Percentiles rank a stretch among this genome's conserved stretches.
Conservation (phyloP, 352 stramenopile genomes). For the Phytophthora pisi region DNA sequence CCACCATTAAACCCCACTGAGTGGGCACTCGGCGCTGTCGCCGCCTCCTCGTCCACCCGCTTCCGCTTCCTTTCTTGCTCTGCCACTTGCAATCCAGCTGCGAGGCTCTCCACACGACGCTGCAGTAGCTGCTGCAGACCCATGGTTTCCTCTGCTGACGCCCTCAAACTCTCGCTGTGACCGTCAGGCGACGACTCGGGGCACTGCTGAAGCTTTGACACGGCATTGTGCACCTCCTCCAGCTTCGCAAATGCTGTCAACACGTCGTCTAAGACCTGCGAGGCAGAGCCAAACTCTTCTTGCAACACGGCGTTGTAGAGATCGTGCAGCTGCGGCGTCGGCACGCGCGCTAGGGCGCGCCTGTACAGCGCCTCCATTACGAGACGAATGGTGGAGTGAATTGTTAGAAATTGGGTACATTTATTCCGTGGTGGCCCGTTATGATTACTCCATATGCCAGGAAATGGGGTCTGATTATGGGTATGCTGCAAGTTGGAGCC, state of each 20-base stretch:
- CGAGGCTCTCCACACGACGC: neutral
- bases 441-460: neutral
- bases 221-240: slow-evolving; percentile 18
- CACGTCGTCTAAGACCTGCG: neutral
- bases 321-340: slow-evolving; percentile 1
- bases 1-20: no score
- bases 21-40: no score
- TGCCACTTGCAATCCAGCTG: neutral
- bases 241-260: slow-evolving; percentile 10
- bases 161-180: slow-evolving; percentile 2
- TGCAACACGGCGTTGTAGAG: slow-evolving; percentile 10
- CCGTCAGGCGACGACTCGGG: neutral
- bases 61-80: neutral
- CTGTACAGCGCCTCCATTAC: slow-evolving; percentile 1
- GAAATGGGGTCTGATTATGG: no score
- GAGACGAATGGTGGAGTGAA: neutral
- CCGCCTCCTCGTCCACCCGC: neutral
- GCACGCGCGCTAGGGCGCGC: slow-evolving; percentile 10
- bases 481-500: no score
- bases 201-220: slow-evolving; percentile 12
- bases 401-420: neutral
- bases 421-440: neutral
- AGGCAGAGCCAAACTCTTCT: slow-evolving; percentile 5
- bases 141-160: neutral
- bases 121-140: neutral